Conservation (phyloP, 116 monocot species). For the Cymodocea nodosa region DNA sequence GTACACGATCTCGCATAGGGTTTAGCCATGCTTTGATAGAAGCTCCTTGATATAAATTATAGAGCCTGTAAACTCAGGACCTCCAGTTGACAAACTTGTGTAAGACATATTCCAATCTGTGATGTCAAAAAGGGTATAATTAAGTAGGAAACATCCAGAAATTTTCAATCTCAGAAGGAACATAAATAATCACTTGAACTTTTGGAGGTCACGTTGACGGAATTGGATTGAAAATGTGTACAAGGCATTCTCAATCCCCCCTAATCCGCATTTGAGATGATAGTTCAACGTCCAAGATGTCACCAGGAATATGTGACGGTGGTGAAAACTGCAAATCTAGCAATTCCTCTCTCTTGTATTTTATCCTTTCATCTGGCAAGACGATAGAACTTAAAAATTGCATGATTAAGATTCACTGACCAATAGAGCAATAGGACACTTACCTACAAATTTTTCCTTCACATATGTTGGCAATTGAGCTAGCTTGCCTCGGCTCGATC, state of each 20-base stretch:
- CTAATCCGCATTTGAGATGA: slow-evolving; percentile 4
- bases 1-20: too few species aligned
- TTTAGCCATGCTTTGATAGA: too few species aligned
- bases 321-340: slow-evolving; percentile 30
- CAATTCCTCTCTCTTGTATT: slow-evolving; percentile 54
- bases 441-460: slow-evolving; percentile 25
- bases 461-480: slow-evolving; percentile 2
- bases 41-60: too few species aligned
- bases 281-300: slow-evolving; percentile 1
- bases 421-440: background rate
- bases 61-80: too few species aligned
- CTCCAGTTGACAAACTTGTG: too few species aligned
- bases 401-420: background rate
- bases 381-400: background rate
- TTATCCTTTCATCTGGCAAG: slow-evolving; percentile 63
- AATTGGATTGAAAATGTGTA: too few species aligned
- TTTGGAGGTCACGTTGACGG: background rate
- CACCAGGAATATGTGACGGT: slow-evolving; percentile 4
- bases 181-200: too few species aligned
- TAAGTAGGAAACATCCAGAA: background rate
- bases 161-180: background rate
- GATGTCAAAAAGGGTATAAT: too few species aligned
- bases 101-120: too few species aligned
- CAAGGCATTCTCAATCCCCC: too few species aligned
- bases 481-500: slow-evolving; percentile 6